Conservation (phyloP, 169 alveolate genomes). For the Cryptosporidium viatorum region DNA sequence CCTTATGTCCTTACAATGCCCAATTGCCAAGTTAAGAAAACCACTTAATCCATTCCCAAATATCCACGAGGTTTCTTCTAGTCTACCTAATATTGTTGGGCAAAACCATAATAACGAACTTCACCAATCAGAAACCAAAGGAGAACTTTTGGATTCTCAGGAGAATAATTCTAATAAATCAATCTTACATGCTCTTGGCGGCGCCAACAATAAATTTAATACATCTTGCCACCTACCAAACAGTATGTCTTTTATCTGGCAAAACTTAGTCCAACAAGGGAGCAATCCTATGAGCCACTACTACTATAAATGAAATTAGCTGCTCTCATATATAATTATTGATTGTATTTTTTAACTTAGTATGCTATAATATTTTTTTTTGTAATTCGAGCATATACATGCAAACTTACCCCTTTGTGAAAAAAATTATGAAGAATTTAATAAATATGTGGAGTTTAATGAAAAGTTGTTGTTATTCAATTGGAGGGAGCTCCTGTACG, state of each 20-base stretch:
- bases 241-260: conserved; percentile 27
- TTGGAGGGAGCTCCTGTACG: background rate
- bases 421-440: background rate
- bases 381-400: conserved; percentile 48
- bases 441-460: conserved; percentile 61
- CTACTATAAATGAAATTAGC: conserved; percentile 14
- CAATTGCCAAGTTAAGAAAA: conserved; percentile 59
- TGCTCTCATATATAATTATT: background rate
- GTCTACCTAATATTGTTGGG: background rate
- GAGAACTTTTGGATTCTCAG: background rate
- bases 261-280: conserved; percentile 25
- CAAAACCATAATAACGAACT: background rate
- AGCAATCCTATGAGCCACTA: conserved; percentile 36
- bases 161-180: conserved; percentile 21
- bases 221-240: conserved; percentile 28
- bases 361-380: conserved; percentile 5
- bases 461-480: conserved; percentile 24
- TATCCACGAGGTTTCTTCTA: conserved; percentile 1
- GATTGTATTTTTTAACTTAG: conserved; percentile 11
- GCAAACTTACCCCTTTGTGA: conserved; percentile 7
- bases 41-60: conserved; percentile 73
- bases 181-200: background rate
- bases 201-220: background rate
- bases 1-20: conserved; percentile 64
- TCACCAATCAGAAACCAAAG: background rate